Conservation (phyloP, 2,329 filamentous ascomycete genomes). For the Pyricularia grisea region DNA sequence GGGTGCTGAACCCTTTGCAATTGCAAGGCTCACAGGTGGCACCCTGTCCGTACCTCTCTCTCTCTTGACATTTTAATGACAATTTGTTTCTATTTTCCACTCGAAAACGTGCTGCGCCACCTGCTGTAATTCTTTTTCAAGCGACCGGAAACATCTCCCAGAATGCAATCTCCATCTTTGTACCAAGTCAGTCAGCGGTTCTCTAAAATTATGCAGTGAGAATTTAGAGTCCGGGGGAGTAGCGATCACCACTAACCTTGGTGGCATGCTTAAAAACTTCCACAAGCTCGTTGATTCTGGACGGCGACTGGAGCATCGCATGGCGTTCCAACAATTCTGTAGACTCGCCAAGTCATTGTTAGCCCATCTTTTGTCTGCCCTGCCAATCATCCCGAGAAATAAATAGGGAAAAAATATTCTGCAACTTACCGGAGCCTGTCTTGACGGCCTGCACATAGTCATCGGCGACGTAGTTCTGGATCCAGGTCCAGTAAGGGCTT, state of each 20-base stretch:
- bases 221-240: neutral
- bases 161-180: constrained; percentile 62
- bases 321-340: constrained; percentile 67
- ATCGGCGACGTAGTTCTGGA: constrained; percentile 76
- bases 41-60: too few species aligned
- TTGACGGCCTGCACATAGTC: constrained; percentile 68
- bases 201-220: neutral
- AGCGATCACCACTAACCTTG: constrained; percentile 45
- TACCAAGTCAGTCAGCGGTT: constrained; percentile 11
- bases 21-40: too few species aligned
- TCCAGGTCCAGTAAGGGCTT: constrained; percentile 84
- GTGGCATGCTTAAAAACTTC: constrained; percentile 83
- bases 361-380: neutral
- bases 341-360: neutral
- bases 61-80: neutral
- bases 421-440: constrained; percentile 53
- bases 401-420: neutral
- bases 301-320: constrained; percentile 61
- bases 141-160: constrained; percentile 51
- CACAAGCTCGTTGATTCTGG: constrained; percentile 71
- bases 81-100: too few species aligned
- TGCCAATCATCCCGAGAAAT: neutral
- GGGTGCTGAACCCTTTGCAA: neutral
- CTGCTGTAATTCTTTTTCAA: neutral
- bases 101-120: neutral